Evolutionary conservation across 2,329 filamentous ascomycete species (phyloP).

Genomic region (Fusarium buharicum): DNA sequence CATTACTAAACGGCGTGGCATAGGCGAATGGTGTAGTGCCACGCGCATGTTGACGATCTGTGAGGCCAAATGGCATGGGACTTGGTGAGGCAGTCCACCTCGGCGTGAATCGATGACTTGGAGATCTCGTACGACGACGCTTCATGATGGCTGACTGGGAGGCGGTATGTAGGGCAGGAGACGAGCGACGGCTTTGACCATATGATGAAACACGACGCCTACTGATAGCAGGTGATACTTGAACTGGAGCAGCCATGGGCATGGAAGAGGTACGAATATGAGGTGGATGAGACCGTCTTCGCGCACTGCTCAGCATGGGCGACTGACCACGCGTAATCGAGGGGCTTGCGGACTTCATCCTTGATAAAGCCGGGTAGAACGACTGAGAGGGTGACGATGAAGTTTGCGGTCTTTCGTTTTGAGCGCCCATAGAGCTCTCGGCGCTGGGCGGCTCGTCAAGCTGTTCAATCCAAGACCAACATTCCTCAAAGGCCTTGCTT

Average conservation of each 20-base stretch:
- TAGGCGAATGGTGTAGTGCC: slow-evolving; percentile 73
- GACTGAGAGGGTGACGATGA: slow-evolving; percentile 57
- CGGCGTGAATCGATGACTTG: slow-evolving; percentile 65
- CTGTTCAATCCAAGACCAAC: slow-evolving; percentile 70
- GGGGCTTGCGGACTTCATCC: slow-evolving; percentile 48
- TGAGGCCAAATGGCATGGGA: slow-evolving; percentile 51
- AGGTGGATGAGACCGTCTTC: slow-evolving; percentile 57
- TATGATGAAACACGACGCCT: slow-evolving; percentile 61
- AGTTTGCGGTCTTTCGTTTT: slow-evolving; percentile 54
- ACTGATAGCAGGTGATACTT: slow-evolving; percentile 53
- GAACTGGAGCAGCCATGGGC: slow-evolving; percentile 54
- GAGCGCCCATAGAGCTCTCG: slow-evolving; percentile 56
- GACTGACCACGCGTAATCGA: slow-evolving; percentile 54
- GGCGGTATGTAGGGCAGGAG: slow-evolving; percentile 44
- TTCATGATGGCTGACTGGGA: slow-evolving; percentile 53
- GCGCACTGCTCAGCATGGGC: slow-evolving; percentile 51
- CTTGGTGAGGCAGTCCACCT: slow-evolving; percentile 64
- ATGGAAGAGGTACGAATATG: slow-evolving; percentile 65
- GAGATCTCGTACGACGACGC: slow-evolving; percentile 68
- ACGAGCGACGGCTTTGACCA: slow-evolving; percentile 49
- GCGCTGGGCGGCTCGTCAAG: slow-evolving; percentile 68
- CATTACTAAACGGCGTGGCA: slow-evolving; percentile 77
- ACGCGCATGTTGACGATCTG: slow-evolving; percentile 52
- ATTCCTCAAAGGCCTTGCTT: slow-evolving; percentile 68
- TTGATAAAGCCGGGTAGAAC: slow-evolving; percentile 39